Base-by-base conservation (phyloP, 345 rosid genomes). In the Physaria fendleri region DNA sequence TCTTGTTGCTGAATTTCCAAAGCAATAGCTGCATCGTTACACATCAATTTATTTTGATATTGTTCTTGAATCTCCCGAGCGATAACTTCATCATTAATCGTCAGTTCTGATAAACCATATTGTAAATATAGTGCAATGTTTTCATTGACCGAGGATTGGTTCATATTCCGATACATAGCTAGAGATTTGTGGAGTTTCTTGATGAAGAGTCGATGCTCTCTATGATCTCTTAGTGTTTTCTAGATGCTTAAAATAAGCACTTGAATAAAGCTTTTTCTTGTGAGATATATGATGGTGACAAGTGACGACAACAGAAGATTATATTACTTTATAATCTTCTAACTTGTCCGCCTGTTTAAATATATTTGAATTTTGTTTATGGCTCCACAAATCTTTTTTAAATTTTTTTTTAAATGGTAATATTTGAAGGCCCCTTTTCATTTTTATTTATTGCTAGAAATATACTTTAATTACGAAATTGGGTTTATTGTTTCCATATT, bases 1-100 rank as follows among this genome's bases (percentile, higher is more conserved):
- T 53, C 62, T 61, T 69, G 49, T 53, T 28, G 27, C 4, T 61
- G 51, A 27, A 61, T 54, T 63, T 34, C 56, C 37, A 44, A 52
- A 35, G 61, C 66, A 41, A 66, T 29, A 39, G 57, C 51, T 13
- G 6, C 51, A 48, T 66, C 71, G 11, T 39, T 29, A 27, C 12
- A 22, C 5, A 16, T 6, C 11, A 51, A 5, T 21, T 5, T 34
- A 14, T 53, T 30, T 20, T 17, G 28, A 43, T 32, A 17, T 34
- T 35, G 20, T 18, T n/a, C 45, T 24, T 65, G 56, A 8, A 65
- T 5, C n/a, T 35, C 57, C 27, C 47, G 17, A 56, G 59, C 53
- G 49, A 68, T 59, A 52, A 4, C 56, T 40, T 28, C 41, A 53
- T 61, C 73, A 50, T 18, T 48, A 16, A 30, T 16, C 41, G 64